Conservation (phyloP, 2,329 filamentous ascomycete genomes). For the Colletotrichum simmondsii region DNA sequence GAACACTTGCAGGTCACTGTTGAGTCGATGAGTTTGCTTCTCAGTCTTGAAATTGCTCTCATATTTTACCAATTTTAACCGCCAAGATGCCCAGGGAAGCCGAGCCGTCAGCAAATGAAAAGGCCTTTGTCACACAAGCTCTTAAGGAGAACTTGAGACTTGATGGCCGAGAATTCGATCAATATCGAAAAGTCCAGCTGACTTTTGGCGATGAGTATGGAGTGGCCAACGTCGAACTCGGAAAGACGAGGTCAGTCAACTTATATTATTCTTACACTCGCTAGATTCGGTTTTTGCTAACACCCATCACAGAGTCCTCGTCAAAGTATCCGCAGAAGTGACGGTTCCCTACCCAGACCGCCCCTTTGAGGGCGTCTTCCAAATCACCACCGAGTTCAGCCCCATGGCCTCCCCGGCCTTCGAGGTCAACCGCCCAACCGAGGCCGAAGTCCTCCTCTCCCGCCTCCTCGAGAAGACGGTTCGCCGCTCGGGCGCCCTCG, state of each 20-base stretch:
- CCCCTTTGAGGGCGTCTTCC: conserved; percentile 95
- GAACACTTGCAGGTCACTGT: conserved; percentile 30
- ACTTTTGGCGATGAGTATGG: conserved; percentile 92
- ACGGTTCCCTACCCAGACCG: conserved; percentile 86
- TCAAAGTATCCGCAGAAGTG: conserved; percentile 88
- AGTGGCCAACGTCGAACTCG: conserved; percentile 85
- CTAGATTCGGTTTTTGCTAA: not conserved
- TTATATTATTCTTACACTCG: not conserved
- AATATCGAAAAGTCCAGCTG: conserved; percentile 81
- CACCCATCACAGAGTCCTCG: conserved; percentile 73
- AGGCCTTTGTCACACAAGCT: conserved; percentile 84
- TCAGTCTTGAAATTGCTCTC: conserved; percentile 29
- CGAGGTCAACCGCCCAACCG: conserved; percentile 84
- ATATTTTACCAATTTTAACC: conserved; percentile 33
- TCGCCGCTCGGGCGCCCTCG: conserved; percentile 89
- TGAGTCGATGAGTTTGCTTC: not conserved
- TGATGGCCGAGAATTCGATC: conserved; percentile 84
- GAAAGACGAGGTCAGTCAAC: conserved; percentile 81
- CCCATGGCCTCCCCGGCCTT: conserved; percentile 93
- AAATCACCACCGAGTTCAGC: conserved; percentile 88
- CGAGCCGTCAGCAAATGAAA: conserved; percentile 90
- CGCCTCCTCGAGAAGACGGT: conserved; percentile 94
- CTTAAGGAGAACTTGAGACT: conserved; percentile 83
- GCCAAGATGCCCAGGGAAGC: conserved; percentile 87
- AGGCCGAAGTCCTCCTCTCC: conserved; percentile 86